Percentiles rank a stretch among this genome's conserved stretches.
phyloP scores from a whole-genome alignment of 2,329 filamentous ascomycete species.

The Graphilbum sp. region DNA sequence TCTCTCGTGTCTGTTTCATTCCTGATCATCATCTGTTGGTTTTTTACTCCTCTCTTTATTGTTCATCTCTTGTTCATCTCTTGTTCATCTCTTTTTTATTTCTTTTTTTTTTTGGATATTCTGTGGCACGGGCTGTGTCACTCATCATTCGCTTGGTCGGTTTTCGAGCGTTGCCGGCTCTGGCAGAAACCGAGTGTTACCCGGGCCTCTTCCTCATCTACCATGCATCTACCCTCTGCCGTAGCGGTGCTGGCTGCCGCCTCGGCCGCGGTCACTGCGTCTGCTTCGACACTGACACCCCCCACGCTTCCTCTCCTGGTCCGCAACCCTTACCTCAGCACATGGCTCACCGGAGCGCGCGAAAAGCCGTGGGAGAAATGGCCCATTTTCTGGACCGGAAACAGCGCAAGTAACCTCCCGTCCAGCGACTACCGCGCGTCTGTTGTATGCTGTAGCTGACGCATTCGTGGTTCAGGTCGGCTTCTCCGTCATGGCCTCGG shows the following conservation, averaged over 20 bases:
- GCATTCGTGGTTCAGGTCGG: too few species aligned
- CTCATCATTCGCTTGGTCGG: background rate
- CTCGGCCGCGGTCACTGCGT: constrained; percentile 12
- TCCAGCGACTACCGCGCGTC: too few species aligned
- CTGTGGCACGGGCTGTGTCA: too few species aligned
- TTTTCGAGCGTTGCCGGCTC: background rate
- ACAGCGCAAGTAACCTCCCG: constrained; percentile 13
- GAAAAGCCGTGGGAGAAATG: constrained; percentile 65
- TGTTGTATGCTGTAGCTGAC: background rate
- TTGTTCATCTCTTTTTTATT: background rate
- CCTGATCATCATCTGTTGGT: background rate
- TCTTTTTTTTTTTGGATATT: background rate
- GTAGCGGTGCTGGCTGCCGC: constrained; percentile 2
- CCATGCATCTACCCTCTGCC: constrained; percentile 5
- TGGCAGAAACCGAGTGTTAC: too few species aligned
- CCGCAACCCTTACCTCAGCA: constrained; percentile 42
- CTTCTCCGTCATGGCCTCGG: constrained; percentile 31
- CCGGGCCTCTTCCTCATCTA: background rate
- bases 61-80: background rate
- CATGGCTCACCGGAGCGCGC: constrained; percentile 49
- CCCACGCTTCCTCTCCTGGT: constrained; percentile 41
- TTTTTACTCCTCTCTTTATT: background rate
- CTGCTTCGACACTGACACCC: constrained; percentile 36
- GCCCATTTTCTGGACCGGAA: constrained; percentile 44
- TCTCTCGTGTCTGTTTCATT: too few species aligned